Evolutionary conservation across 2,329 filamentous ascomycete genomes (phyloP), one percentile per base, ranked within the genome.

Genomic region (Penicillium sclerotiorum): DNA sequence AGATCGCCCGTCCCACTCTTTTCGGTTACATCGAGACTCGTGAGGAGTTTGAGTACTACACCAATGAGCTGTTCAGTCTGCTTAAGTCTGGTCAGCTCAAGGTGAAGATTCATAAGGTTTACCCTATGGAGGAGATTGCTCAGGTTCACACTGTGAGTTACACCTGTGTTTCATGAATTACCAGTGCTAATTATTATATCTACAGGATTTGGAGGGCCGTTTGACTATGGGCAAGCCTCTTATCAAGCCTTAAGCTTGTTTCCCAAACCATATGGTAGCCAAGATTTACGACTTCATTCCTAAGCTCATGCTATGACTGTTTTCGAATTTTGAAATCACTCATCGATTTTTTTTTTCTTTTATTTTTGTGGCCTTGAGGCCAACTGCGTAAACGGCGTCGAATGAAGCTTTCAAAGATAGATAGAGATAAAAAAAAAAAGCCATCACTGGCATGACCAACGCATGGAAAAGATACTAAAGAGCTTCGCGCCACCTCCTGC

Each of bases 141-240:
- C 77, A 81, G 60, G 90, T 90, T 11, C 90, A 95, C 56, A 71
- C 75, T 41, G 78, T 77, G 62, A 56, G 70, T 60, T 12, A 5
- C 8, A 20, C 17, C 12, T 37, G n/a, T 22, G 11, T 20, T 8
- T 7, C 32, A 21, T 47, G 8, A 20, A 28, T 36, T 13, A 30
- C 22, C 8, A 15, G 23, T 12, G n/a, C 3, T 30, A 38, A 15
- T 32, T 30, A 12, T 32, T 7, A 23, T 7, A 20, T 17, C 9
- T 43, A 45, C 53, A 80, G 67, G 90, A 96, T 69, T 79, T 96
- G 37, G 88, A 95, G 72, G 82, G 88, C 35, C 80, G 91, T 61
- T 89, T 87, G 77, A 94, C 90, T 2, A 89, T 84, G 9, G 92
- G 92, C 15, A 96, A 96, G 77, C 71, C 95, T 55, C 69, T 96